phyloP scores from a whole-genome alignment of 495 filamentous ascomycete genomes.

The Hyaloscypha hepaticicola region DNA sequence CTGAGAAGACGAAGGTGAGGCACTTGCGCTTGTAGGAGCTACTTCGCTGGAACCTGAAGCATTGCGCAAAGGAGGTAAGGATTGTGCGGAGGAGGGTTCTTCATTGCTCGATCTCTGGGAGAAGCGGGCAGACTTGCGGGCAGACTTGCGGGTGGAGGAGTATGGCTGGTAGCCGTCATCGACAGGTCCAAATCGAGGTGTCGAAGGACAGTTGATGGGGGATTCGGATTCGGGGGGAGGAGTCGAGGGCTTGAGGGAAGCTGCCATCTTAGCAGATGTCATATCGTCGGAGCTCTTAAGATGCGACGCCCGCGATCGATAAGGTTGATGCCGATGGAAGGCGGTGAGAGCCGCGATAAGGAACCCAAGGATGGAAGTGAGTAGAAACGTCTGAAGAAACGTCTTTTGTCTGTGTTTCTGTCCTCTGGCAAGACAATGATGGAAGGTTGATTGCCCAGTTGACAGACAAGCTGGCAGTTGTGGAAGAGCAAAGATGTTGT shows the following conservation, averaged over 20 bases:
- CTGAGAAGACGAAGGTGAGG: slow-evolving; percentile 37
- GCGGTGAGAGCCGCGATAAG: not conserved
- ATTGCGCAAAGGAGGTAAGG: slow-evolving; percentile 37
- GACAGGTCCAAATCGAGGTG: slow-evolving; percentile 64
- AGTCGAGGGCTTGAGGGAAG: slow-evolving; percentile 46
- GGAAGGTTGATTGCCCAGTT: not conserved
- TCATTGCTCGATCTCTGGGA: slow-evolving; percentile 29
- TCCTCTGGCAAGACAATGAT: not conserved
- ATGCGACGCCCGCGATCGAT: not conserved
- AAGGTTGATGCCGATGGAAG: too few relatives aligned
- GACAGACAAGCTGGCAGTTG: not conserved
- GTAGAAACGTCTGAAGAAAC: not conserved
- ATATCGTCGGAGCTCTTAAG: not conserved
- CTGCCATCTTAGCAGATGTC: slow-evolving; percentile 44
- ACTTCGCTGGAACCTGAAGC: slow-evolving; percentile 41
- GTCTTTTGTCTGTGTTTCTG: not conserved
- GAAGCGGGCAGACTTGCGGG: slow-evolving; percentile 56
- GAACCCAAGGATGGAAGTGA: not conserved
- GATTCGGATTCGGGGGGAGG: slow-evolving; percentile 57
- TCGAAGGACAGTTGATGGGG: slow-evolving; percentile 63
- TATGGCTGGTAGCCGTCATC: slow-evolving; percentile 72
- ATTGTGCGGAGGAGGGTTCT: slow-evolving; percentile 34
- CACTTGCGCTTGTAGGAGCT: slow-evolving; percentile 32
- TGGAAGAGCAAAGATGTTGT: not conserved
- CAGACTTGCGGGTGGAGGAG: too few relatives aligned